These are phyloP conservation scores for Rhynchosporium graminicola DNA, from an alignment of 2,329 filamentous ascomycete genomes.

Conservation along the genomic window DNA sequence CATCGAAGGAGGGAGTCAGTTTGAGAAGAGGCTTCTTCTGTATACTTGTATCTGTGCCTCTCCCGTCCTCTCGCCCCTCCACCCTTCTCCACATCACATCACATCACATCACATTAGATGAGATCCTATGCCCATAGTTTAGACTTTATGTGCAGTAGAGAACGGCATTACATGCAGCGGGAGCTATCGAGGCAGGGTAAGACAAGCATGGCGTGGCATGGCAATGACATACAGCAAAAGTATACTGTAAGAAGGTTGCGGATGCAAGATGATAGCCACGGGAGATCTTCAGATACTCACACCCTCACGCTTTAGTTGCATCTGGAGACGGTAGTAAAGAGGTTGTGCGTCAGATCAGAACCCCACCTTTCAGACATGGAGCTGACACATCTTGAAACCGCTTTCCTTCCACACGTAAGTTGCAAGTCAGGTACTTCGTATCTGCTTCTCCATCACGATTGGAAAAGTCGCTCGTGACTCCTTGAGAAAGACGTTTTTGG, in stretches of 20 bases:
- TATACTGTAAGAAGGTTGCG: slow-evolving; percentile 2
- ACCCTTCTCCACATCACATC: too few species aligned
- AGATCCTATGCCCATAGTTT: slow-evolving; percentile 6
- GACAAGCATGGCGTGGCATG: background rate
- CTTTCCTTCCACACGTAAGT: background rate
- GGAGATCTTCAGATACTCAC: slow-evolving; percentile 23
- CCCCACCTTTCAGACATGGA: slow-evolving; percentile 5
- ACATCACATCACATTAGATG: background rate
- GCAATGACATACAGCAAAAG: too few species aligned
- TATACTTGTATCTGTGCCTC: background rate
- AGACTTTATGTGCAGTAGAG: too few species aligned
- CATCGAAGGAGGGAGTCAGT: too few species aligned
- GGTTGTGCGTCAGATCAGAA: background rate
- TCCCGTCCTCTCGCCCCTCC: background rate
- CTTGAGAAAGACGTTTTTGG: slow-evolving; percentile 6
- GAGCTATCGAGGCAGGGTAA: slow-evolving; percentile 11
- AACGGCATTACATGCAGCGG: slow-evolving; percentile 13
- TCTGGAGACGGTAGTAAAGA: background rate
- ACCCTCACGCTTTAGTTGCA: slow-evolving; percentile 5
- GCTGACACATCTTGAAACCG: slow-evolving; percentile 14
- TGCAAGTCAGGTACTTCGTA: background rate
- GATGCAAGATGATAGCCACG: slow-evolving; percentile 13
- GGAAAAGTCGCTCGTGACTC: slow-evolving; percentile 13
- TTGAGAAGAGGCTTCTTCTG: background rate
- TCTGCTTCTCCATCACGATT: background rate